Evolutionary conservation across 116 monocot genomes (phyloP).

Genomic region (Thalassia testudinum): DNA sequence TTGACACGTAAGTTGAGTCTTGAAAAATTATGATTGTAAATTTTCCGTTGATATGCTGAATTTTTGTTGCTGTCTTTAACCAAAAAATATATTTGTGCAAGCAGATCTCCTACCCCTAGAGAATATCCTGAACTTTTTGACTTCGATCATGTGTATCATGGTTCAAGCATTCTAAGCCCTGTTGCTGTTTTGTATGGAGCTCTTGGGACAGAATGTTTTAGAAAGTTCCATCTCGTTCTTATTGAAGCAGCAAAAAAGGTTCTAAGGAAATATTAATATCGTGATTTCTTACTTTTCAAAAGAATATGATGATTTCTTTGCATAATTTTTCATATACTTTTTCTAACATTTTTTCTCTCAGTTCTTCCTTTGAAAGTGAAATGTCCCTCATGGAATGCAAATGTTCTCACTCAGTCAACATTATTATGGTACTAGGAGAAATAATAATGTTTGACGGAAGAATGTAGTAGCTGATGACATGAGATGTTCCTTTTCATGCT

Average conservation of each 20-base stretch:
- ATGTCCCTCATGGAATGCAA: too few species aligned
- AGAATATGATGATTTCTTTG: too few species aligned
- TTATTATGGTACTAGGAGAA: too few species aligned
- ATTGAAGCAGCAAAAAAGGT: slow-evolving; percentile 70
- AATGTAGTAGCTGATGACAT: too few species aligned
- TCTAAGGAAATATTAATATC: not conserved
- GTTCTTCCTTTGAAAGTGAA: too few species aligned
- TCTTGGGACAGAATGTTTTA: slow-evolving; percentile 82
- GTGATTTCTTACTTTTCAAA: not conserved
- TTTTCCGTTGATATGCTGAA: not conserved
- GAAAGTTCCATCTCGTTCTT: slow-evolving; percentile 48
- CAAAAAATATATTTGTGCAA: too few species aligned
- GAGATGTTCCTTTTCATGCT: too few species aligned
- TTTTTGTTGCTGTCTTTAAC: not conserved
- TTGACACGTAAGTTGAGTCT: slow-evolving; percentile 27
- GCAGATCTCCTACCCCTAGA: too few species aligned
- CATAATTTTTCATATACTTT: too few species aligned
- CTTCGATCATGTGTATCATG: slow-evolving; percentile 66
- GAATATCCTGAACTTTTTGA: slow-evolving; percentile 64
- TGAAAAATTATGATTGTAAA: not conserved
- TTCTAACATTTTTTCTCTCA: too few species aligned
- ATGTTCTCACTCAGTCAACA: too few species aligned
- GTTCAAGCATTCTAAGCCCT: slow-evolving; percentile 21
- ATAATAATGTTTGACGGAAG: too few species aligned
- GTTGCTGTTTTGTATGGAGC: slow-evolving; percentile 75